Evolutionary conservation across 2,329 filamentous ascomycete species (phyloP).

Genomic region (Talaromyces islandicus): DNA sequence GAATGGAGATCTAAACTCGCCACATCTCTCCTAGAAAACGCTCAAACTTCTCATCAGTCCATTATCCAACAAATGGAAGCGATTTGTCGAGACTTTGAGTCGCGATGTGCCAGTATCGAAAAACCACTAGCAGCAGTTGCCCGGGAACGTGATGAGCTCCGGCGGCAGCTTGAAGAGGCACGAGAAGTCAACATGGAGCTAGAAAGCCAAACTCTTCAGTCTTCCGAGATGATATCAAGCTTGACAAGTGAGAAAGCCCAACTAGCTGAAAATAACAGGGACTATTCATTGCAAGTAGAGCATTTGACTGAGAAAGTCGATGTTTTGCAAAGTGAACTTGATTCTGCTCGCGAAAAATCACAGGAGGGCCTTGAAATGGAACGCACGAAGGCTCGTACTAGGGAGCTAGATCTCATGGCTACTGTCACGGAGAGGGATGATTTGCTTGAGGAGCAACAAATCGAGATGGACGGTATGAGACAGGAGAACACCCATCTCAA

Average conservation of each 20-base stretch:
- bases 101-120: constrained; percentile 50
- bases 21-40: constrained; percentile 38
- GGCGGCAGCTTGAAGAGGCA: constrained; percentile 27
- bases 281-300: constrained; percentile 31
- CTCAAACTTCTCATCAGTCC: constrained; percentile 39
- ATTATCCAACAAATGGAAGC: constrained; percentile 46
- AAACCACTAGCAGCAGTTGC: constrained; percentile 43
- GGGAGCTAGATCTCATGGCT: constrained; percentile 40
- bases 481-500: constrained; percentile 12
- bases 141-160: constrained; percentile 27
- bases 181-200: constrained; percentile 8
- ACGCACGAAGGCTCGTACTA: constrained; percentile 24
- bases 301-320: constrained; percentile 28
- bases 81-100: constrained; percentile 52
- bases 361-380: constrained; percentile 22
- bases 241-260: constrained; percentile 36
- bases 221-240: constrained; percentile 28
- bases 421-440: constrained; percentile 41
- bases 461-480: constrained; percentile 23
- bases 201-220: constrained; percentile 26
- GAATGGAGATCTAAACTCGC: constrained; percentile 48
- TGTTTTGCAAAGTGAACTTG: constrained; percentile 31
- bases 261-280: constrained; percentile 32
- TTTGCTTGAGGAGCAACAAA: constrained; percentile 36
- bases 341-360: constrained; percentile 27